phyloP scores from a whole-genome alignment of 2,329 filamentous ascomycete genomes.

The Zalaria sp. region DNA sequence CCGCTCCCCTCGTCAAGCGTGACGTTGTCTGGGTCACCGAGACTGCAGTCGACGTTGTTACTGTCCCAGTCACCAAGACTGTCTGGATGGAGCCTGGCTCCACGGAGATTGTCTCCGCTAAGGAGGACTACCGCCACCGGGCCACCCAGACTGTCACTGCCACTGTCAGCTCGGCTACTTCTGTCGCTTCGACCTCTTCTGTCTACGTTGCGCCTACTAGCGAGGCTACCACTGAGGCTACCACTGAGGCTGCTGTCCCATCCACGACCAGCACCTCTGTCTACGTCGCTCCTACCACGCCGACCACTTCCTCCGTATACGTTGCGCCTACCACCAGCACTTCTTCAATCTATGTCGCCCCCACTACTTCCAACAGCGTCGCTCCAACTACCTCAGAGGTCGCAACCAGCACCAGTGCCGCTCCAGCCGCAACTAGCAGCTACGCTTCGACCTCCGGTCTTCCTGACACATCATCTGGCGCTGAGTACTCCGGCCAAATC shows the following conservation, averaged over 20 bases:
- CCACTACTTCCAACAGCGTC: slow-evolving; percentile 10
- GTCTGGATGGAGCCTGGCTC: slow-evolving; percentile 27
- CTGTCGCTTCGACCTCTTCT: slow-evolving; percentile 6
- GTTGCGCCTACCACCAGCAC: slow-evolving; percentile 14
- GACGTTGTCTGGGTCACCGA: slow-evolving; percentile 37
- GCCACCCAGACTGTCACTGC: slow-evolving; percentile 1
- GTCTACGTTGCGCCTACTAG: slow-evolving; percentile 11
- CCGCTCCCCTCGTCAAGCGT: slow-evolving; percentile 24
- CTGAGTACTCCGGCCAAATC: slow-evolving; percentile 44
- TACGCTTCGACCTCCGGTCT: slow-evolving; percentile 6
- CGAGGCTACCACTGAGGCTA: slow-evolving; percentile 8
- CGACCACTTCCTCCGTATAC: slow-evolving; percentile 11
- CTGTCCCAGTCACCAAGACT: slow-evolving; percentile 33
- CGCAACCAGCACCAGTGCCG: slow-evolving; percentile 5
- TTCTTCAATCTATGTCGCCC: slow-evolving; percentile 8
- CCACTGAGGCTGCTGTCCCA: slow-evolving; percentile 10
- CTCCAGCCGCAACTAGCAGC: slow-evolving; percentile 9
- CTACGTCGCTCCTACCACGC: slow-evolving; percentile 10
- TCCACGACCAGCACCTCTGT: slow-evolving; percentile 8
- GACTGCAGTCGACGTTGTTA: slow-evolving; percentile 32
- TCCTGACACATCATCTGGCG: slow-evolving; percentile 16
- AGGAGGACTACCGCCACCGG: background rate
- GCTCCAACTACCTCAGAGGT: slow-evolving; percentile 1
- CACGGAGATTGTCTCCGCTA: slow-evolving; percentile 8
- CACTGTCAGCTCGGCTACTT: slow-evolving; percentile 2